Conservation (phyloP, 805 yeast species). For the Candida suzukii region DNA sequence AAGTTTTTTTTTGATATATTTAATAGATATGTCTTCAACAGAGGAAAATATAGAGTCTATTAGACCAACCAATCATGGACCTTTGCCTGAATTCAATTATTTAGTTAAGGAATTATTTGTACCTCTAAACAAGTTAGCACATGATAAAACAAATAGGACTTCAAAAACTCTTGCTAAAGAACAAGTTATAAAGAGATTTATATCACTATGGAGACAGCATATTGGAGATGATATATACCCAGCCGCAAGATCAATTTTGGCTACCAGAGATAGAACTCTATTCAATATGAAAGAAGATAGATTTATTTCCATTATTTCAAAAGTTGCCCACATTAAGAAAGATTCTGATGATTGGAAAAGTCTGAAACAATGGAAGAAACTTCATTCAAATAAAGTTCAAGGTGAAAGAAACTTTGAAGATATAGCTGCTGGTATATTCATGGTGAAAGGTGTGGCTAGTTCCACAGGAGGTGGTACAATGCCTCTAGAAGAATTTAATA, state of each 20-base stretch:
- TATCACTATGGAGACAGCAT: constrained; percentile 41
- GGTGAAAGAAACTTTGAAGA: constrained; percentile 40
- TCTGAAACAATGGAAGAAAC: constrained; percentile 40
- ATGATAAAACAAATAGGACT: constrained; percentile 11
- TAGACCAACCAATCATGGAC: constrained; percentile 29
- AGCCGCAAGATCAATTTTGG: constrained; percentile 52
- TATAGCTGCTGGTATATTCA: constrained; percentile 41
- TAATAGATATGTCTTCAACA: no score
- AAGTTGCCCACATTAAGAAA: constrained; percentile 51
- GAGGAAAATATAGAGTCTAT: background rate
- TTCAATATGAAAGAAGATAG: constrained; percentile 60
- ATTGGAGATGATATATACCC: constrained; percentile 66
- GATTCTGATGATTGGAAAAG: constrained; percentile 53
- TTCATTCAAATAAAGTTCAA: constrained; percentile 25
- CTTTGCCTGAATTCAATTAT: constrained; percentile 33
- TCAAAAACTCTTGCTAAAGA: constrained; percentile 7
- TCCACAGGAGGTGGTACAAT: constrained; percentile 23
- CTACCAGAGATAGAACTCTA: constrained; percentile 47
- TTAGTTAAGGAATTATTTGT: constrained; percentile 35
- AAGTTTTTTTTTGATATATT: no score
- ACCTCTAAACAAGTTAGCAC: constrained; percentile 29
- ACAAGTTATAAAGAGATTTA: constrained; percentile 28
- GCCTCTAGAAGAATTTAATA: constrained; percentile 44
- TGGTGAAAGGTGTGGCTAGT: constrained; percentile 26
- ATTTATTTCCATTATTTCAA: constrained; percentile 42